Base-by-base conservation (phyloP, 371 early-diverging fungal species). In the Actinomortierella ambigua region DNA sequence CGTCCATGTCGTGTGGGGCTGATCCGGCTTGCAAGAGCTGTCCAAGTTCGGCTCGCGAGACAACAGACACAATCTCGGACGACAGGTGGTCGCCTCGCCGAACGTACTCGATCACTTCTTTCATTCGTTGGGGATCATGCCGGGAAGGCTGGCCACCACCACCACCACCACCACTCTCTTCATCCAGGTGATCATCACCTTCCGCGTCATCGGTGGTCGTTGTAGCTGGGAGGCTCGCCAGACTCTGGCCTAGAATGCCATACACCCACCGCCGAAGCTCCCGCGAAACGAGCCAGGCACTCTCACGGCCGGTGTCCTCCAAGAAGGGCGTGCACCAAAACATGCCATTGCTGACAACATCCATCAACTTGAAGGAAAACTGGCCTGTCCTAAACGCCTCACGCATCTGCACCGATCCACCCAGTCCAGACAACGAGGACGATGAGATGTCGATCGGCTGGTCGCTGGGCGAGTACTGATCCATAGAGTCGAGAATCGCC, bases 321-420 rank as follows among this genome's bases (percentile, higher is more conserved):
- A 86, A 46, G 58, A 85, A 84, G 0, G 84, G 68, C 13, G 77
- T 75, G 28, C 81, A 71, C 87, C 87, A 86, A 50, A 85, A 84
- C 42, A 76, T 79, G 29, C 55, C 63, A 43, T 69, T 80, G 22
- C 58, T 63, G 13, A 79, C 53, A 20, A 81, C 66, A 59, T 86
- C 84, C 65, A 81, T 59, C 23, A 83, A 58, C 42, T 81, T 75
- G 67, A 62, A 71, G 26, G 73, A 77, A 51, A 65, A 68, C 23
- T 62, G 77, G 27, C 84, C 76, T 46, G 79, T 69, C 24, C 62
- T 61, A 55, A 53, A 55, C 14, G 62, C 57, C 9, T 68, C 63
- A 29, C 55, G 57, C 26, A 65, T 67, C 7, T 34, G 39, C 22
- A 18, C 18, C 46, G 48, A 49, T n/a, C 39, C 47, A 50, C 49